A percentile compares a stretch with the other conserved stretches of the same genome.
These are phyloP conservation scores for Dictyostelium brefeldianum DNA, from an alignment of 78 protist genomes.

Conservation along the genomic window DNA sequence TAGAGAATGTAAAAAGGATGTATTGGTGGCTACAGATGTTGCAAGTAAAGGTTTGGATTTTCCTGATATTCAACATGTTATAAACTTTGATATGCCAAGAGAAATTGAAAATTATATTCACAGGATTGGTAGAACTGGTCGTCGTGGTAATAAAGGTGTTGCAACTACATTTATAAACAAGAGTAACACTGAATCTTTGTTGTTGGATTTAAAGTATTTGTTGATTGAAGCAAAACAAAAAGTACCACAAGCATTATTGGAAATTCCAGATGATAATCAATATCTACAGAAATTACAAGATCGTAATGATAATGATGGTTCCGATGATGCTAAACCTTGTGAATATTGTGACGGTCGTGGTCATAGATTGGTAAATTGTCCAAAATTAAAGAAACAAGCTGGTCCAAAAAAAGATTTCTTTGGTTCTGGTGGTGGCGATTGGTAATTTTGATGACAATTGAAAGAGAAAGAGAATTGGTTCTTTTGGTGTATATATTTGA, in stretches of 20 bases:
- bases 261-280: conserved; percentile 56
- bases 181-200: conserved; percentile 85
- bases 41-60: conserved; percentile 96
- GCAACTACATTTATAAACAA: conserved; percentile 91
- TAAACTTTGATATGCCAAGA: conserved; percentile 96
- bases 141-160: conserved; percentile 97
- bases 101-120: conserved; percentile 97
- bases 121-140: conserved; percentile 98
- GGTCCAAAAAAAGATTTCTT: conserved; percentile 25
- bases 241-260: conserved; percentile 62
- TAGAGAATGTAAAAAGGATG: conserved; percentile 89
- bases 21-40: conserved; percentile 97
- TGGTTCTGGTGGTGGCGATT: conserved; percentile 56
- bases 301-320: neutral
- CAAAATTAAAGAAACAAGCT: conserved; percentile 78
- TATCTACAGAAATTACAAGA: conserved; percentile 17
- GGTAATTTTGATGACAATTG: conserved; percentile 14
- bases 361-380: conserved; percentile 94
- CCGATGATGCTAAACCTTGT: conserved; percentile 75
- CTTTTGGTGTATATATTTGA: neutral
- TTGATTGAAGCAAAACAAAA: conserved; percentile 97
- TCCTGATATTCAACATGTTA: conserved; percentile 96
- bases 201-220: conserved; percentile 96
- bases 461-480: neutral
- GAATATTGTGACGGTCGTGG: conserved; percentile 98